Base-by-base conservation (phyloP, 2,329 filamentous ascomycete species). In the Neoscytalidium dimidiatum region DNA sequence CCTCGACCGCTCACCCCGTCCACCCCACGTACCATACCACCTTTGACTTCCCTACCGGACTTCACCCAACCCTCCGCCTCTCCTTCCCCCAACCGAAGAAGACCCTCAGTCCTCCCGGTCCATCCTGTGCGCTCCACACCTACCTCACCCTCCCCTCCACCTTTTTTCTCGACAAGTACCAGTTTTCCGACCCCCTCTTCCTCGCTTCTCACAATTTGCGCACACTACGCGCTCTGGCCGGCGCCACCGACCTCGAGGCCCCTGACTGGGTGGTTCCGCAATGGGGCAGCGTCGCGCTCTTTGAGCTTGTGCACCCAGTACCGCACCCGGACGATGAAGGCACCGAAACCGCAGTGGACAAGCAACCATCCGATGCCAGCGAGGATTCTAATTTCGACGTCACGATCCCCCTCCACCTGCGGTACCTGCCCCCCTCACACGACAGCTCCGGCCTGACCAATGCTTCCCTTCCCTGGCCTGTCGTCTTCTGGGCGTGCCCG, bases 401-500 rank as follows among this genome's bases (percentile, higher is more conserved):
- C 11, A 85, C 89, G 65, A 85, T 98, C 38, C 94, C 94, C 0
- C 83, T 96, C 14, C 94, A 98, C 73, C 83, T 97, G 3, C 90
- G 94, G 33, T 98, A 97, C 75, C 83, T 96, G 4, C 79, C 83
- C 5, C 91, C 91, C 0, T 82, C 84, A 0, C 68, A 88, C 2
- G 82, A 86, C 68, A 75, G 79, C 2, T 69, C 82, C 4, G 67
- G 73, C 17, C 70, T 75, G 57, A 65, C 66, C 0, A 26, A 23
- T 23, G 77, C 88, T 0, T 79, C 87, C n/a, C 76, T 95, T 0
- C 91, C 94, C 0, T 94, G 90, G 80, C 94, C 94, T 0, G 85
- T 87, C 0, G 85, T 97, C 0, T 97, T 97, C 81, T 97, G 94
- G 94, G 92, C 93, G 0, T 98, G 94, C 73, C 83, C 85, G 7